Conservation (phyloP, 768 basidiomycete genomes). For the Rhizopogon sp. region DNA sequence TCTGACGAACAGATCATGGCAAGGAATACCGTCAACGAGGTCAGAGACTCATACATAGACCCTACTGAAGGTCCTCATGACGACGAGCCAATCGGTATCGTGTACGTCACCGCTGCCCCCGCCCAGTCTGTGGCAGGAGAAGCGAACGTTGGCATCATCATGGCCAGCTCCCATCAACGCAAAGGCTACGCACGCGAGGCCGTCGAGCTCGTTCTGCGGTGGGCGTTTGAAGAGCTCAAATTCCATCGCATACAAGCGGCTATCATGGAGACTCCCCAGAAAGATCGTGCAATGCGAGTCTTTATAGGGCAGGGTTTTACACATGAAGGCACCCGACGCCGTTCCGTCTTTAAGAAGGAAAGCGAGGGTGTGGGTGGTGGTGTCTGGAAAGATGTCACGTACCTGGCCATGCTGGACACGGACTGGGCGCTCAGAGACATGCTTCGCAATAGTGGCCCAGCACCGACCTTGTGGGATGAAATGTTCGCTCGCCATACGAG, state of each 20-base stretch:
- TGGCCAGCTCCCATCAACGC: constrained; percentile 31
- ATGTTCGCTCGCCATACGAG: constrained; percentile 50
- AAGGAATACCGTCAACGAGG: too few species aligned
- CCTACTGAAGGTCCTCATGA: not conserved
- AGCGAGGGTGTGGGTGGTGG: constrained; percentile 29
- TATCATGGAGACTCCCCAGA: constrained; percentile 39
- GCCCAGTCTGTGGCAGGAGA: constrained; percentile 30
- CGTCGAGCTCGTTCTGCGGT: constrained; percentile 37
- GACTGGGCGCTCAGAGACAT: constrained; percentile 45
- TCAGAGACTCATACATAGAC: not conserved
- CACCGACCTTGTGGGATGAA: constrained; percentile 55
- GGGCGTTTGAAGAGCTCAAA: constrained; percentile 36
- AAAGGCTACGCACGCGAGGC: constrained; percentile 44
- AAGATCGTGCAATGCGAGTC: constrained; percentile 39
- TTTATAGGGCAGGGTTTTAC: constrained; percentile 49
- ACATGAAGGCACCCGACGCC: constrained; percentile 60
- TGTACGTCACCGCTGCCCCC: constrained; percentile 21
- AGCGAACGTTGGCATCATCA: constrained; percentile 51
- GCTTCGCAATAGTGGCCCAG: constrained; percentile 12
- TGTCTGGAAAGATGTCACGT: constrained; percentile 57
- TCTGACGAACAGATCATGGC: not conserved
- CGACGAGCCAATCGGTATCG: constrained; percentile 11
- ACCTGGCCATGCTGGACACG: constrained; percentile 55
- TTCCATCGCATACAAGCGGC: constrained; percentile 34
- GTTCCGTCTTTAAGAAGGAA: constrained; percentile 42